Evolutionary conservation across 495 filamentous ascomycete species (phyloP).

Genomic region (Hypoxylon lenormandii): DNA sequence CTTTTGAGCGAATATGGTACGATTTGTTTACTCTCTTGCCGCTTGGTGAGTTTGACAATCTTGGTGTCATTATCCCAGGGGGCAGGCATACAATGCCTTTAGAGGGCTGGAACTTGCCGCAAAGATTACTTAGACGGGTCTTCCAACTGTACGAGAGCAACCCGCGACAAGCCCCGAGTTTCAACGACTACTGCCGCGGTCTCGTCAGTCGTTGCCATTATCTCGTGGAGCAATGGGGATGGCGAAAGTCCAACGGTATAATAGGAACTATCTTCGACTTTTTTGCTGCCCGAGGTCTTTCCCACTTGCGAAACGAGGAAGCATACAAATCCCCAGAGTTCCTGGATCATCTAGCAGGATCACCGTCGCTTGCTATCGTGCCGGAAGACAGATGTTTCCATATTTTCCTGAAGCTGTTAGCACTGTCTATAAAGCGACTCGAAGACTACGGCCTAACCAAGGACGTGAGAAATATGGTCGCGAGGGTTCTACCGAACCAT

Average conservation of each 20-base stretch:
- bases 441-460: conserved; percentile 70
- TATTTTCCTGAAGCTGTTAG: conserved; percentile 89
- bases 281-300: conserved; percentile 79
- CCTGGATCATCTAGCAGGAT: conserved; percentile 74
- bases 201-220: conserved; percentile 80
- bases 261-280: conserved; percentile 89
- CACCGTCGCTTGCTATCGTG: conserved; percentile 70
- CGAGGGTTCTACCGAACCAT: conserved; percentile 88
- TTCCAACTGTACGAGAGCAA: conserved; percentile 74
- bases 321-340: conserved; percentile 80
- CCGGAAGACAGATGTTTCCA: conserved; percentile 88
- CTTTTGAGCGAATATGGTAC: conserved; percentile 78
- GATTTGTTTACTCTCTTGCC: conserved; percentile 80
- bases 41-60: conserved; percentile 76
- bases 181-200: conserved; percentile 84
- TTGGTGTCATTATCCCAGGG: conserved; percentile 70
- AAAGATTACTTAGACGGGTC: conserved; percentile 71
- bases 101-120: conserved; percentile 81
- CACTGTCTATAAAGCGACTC: conserved; percentile 73
- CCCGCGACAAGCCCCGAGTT: conserved; percentile 68
- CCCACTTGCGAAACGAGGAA: conserved; percentile 81
- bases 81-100: conserved; percentile 63
- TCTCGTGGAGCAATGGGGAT: conserved; percentile 85
- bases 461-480: conserved; percentile 79
- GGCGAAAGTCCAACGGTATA: conserved; percentile 81